Evolutionary conservation across 805 yeast genomes (phyloP).

Genomic region (Ogataea paradorogensis): DNA sequence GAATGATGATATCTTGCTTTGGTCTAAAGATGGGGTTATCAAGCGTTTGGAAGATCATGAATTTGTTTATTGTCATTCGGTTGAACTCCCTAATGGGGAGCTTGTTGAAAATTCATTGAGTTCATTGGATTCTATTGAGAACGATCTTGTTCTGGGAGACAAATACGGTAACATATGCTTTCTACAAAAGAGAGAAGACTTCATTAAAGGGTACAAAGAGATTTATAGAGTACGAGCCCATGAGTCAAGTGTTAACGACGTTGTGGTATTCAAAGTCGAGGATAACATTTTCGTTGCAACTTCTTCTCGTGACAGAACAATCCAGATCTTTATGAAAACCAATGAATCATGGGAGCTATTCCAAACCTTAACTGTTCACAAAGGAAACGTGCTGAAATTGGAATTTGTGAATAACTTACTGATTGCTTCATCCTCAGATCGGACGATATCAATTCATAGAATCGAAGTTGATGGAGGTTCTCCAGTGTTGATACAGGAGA

Average conservation of each 20-base stretch:
- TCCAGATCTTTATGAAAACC: conserved; percentile 46
- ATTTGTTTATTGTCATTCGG: conserved; percentile 10
- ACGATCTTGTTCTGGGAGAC: conserved; percentile 44
- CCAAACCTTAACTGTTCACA: conserved; percentile 60
- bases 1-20: conserved; percentile 35
- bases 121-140: conserved; percentile 36
- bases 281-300: conserved; percentile 37
- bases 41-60: conserved; percentile 26
- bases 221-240: conserved; percentile 42
- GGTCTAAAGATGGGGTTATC: conserved; percentile 43
- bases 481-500: conserved; percentile 36
- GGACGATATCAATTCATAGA: conserved; percentile 55
- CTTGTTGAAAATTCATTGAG: conserved; percentile 40
- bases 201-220: conserved; percentile 24
- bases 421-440: conserved; percentile 58
- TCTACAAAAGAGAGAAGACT: conserved; percentile 20
- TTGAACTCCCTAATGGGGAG: conserved; percentile 29
- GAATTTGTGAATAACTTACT: conserved; percentile 33
- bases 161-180: conserved; percentile 43
- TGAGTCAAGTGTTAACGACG: conserved; percentile 48
- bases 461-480: conserved; percentile 21
- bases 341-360: conserved; percentile 44
- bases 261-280: conserved; percentile 35
- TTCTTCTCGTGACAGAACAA: conserved; percentile 60
- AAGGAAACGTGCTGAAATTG: conserved; percentile 47